These are phyloP conservation scores for Scheffersomyces stipitis DNA, from an alignment of 805 yeast genomes.

Conservation along the genomic window DNA sequence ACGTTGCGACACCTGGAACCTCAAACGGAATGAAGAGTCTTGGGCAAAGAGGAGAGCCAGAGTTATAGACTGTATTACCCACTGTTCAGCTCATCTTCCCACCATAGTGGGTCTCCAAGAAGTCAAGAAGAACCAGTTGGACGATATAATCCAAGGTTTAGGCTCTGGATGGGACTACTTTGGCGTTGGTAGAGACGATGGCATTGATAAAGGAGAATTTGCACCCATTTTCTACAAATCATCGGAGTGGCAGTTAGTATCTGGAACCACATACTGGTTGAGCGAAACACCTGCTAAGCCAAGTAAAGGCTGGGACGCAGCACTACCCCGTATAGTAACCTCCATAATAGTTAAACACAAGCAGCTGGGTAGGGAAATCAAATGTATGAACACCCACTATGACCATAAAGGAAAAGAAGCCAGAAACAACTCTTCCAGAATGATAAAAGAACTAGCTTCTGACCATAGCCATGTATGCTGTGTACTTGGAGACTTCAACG, in stretches of 20 bases:
- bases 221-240: slow-evolving; percentile 47
- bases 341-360: slow-evolving; percentile 27
- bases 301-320: slow-evolving; percentile 51
- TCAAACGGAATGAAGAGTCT: slow-evolving; percentile 8
- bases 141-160: slow-evolving; percentile 34
- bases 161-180: slow-evolving; percentile 34
- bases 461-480: too few species aligned
- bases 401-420: slow-evolving; percentile 50
- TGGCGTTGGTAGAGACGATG: slow-evolving; percentile 57
- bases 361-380: slow-evolving; percentile 17
- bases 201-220: slow-evolving; percentile 48
- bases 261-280: slow-evolving; percentile 51
- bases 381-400: slow-evolving; percentile 48
- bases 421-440: slow-evolving; percentile 44
- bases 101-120: slow-evolving; percentile 41
- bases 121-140: slow-evolving; percentile 45
- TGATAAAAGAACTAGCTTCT: slow-evolving; percentile 31
- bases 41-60: slow-evolving; percentile 14
- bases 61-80: slow-evolving; percentile 11
- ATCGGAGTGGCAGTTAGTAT: slow-evolving; percentile 36
- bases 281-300: slow-evolving; percentile 56
- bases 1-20: slow-evolving; percentile 1
- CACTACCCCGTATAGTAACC: slow-evolving; percentile 40
- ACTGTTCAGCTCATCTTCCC: slow-evolving; percentile 6
- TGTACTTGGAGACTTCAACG: slow-evolving; percentile 61